Conservation (phyloP, 2,329 filamentous ascomycete genomes). For the Hypoxylon sp. region DNA sequence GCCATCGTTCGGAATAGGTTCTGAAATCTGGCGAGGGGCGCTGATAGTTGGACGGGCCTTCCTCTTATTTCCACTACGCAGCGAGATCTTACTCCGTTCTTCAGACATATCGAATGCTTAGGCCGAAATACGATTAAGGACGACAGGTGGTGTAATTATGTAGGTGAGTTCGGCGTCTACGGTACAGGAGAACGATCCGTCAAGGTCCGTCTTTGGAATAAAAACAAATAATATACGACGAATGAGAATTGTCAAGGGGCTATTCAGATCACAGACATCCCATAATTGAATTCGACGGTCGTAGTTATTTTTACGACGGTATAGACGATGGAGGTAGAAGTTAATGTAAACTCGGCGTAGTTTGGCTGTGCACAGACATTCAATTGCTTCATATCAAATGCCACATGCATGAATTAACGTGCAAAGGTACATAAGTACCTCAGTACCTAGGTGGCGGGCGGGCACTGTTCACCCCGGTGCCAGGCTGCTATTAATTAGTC, state of each 20-base stretch:
- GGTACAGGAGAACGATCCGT: slow-evolving; percentile 19
- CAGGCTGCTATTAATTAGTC: neutral
- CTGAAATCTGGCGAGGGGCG: slow-evolving; percentile 74
- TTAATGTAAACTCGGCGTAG: slow-evolving; percentile 12
- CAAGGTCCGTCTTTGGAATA: slow-evolving; percentile 16
- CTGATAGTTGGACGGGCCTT: slow-evolving; percentile 74
- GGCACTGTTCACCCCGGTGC: neutral
- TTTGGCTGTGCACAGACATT: slow-evolving; percentile 31
- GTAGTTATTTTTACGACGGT: neutral
- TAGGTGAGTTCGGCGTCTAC: slow-evolving; percentile 8
- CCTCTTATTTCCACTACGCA: slow-evolving; percentile 73
- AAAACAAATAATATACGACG: slow-evolving; percentile 10
- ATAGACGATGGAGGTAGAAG: neutral
- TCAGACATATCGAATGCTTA: slow-evolving; percentile 67
- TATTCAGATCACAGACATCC: neutral
- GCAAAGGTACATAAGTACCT: neutral
- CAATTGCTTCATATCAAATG: slow-evolving; percentile 39
- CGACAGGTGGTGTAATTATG: slow-evolving; percentile 1
- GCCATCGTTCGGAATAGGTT: slow-evolving; percentile 69
- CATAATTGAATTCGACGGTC: slow-evolving; percentile 3
- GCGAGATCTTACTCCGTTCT: slow-evolving; percentile 73
- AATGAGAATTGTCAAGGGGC: neutral
- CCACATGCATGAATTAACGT: slow-evolving; percentile 13
- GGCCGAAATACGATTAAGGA: slow-evolving; percentile 8
- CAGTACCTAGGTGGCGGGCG: no score